phyloP scores from a whole-genome alignment of 1,139 yeast species.

The Scheffersomyces parashehatae region DNA sequence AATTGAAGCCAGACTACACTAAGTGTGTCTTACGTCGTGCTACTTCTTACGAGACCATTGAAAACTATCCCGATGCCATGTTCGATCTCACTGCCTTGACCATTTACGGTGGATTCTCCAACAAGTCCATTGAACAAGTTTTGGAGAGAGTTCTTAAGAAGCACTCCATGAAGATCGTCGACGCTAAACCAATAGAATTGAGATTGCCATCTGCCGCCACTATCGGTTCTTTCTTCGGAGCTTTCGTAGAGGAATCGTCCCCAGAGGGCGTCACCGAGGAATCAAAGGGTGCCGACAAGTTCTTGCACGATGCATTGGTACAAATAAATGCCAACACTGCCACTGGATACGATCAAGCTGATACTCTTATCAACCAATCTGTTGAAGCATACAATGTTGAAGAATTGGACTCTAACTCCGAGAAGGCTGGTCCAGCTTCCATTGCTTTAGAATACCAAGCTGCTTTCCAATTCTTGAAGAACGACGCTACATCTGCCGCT shows the following conservation, averaged over 20 bases:
- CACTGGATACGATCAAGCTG: constrained; percentile 77
- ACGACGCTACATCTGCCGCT: constrained; percentile 61
- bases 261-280: constrained; percentile 54
- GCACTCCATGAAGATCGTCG: constrained; percentile 69
- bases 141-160: constrained; percentile 86
- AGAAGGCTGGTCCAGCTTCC: constrained; percentile 51
- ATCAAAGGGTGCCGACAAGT: constrained; percentile 57
- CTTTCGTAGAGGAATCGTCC: constrained; percentile 49
- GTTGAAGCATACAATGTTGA: constrained; percentile 51
- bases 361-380: constrained; percentile 67
- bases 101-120: constrained; percentile 74
- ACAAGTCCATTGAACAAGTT: constrained; percentile 73
- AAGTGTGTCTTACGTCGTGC: constrained; percentile 76
- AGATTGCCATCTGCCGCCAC: constrained; percentile 85
- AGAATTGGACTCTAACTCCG: constrained; percentile 34
- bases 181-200: constrained; percentile 51
- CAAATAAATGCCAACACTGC: constrained; percentile 63
- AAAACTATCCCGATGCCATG: constrained; percentile 79
- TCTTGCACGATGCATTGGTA: constrained; percentile 66
- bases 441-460: constrained; percentile 84
- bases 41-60: constrained; percentile 82
- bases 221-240: constrained; percentile 82
- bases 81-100: constrained; percentile 88
- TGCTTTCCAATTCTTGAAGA: constrained; percentile 80
- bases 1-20: constrained; percentile 83